phyloP scores from a whole-genome alignment of 2,329 filamentous ascomycete species.

The Aspergillus fumigatiaffinis region DNA sequence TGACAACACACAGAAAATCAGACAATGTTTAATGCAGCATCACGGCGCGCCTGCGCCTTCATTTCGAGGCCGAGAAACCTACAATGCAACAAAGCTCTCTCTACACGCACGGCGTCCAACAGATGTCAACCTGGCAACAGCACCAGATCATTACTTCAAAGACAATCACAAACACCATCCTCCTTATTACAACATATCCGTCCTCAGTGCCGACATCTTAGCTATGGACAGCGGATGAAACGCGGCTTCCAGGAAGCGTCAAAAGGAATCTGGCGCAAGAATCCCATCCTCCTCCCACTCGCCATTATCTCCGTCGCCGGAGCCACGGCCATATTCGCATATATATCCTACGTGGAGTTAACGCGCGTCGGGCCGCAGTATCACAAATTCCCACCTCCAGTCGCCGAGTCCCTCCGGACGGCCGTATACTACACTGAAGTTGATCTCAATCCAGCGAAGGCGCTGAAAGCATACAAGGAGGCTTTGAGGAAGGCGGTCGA shows the following conservation, averaged over 20 bases:
- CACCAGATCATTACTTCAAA: constrained; percentile 3
- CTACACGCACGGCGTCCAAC: constrained; percentile 11
- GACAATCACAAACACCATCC: not conserved
- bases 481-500: constrained; percentile 71
- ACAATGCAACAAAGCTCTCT: constrained; percentile 13
- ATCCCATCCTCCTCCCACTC: constrained; percentile 40
- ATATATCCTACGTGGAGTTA: constrained; percentile 43
- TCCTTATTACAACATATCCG: not conserved
- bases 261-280: constrained; percentile 40
- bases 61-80: constrained; percentile 11
- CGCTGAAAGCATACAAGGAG: constrained; percentile 77
- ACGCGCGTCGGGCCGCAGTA: constrained; percentile 40
- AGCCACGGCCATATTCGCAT: constrained; percentile 32
- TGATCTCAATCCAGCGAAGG: constrained; percentile 67
- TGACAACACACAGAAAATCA: not conserved
- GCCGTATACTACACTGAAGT: constrained; percentile 85
- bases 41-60: constrained; percentile 27
- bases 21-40: constrained; percentile 24
- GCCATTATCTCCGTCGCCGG: constrained; percentile 38
- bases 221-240: constrained; percentile 27
- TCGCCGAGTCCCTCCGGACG: constrained; percentile 63
- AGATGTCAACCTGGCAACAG: constrained; percentile 1
- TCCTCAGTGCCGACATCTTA: constrained; percentile 20
- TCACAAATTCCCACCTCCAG: constrained; percentile 42
- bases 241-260: constrained; percentile 34